A percentile compares a stretch with the other conserved stretches of the same genome.
Evolutionary conservation across 352 stramenopile species (phyloP).

Genomic region (Globisporangium barbulae): DNA sequence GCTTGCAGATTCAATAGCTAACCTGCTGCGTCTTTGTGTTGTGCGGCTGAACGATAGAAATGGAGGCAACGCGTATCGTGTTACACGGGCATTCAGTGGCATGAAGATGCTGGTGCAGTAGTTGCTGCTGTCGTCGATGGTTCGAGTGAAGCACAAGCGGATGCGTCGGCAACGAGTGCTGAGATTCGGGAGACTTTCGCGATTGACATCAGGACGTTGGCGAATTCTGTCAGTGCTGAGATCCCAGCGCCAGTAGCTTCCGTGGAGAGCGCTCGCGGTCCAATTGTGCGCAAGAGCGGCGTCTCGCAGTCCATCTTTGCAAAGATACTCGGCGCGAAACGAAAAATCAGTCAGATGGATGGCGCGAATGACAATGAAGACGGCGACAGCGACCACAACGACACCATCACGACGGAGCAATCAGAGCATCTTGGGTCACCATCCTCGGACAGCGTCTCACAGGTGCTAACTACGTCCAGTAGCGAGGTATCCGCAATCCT

Average conservation of each 20-base stretch:
- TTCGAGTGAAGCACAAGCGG: background rate
- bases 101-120: background rate
- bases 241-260: background rate
- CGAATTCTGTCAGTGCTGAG: background rate
- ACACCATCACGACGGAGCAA: background rate
- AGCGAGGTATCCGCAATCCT: conserved; percentile 18
- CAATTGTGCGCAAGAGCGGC: background rate
- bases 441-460: background rate
- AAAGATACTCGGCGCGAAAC: conserved; percentile 13
- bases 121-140: background rate
- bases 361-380: conserved; percentile 4
- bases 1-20: background rate
- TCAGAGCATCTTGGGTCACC: background rate
- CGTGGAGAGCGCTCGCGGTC: background rate
- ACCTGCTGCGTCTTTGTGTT: background rate
- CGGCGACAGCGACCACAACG: background rate
- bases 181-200: background rate
- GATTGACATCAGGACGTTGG: background rate
- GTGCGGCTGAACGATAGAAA: conserved; percentile 20
- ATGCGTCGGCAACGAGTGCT: background rate
- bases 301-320: conserved; percentile 13
- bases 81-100: conserved; percentile 28
- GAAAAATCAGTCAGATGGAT: conserved; percentile 15
- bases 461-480: conserved; percentile 6
- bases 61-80: conserved; percentile 34